phyloP scores from a whole-genome alignment of 805 yeast genomes.

The Cyberlindnera veronae region DNA sequence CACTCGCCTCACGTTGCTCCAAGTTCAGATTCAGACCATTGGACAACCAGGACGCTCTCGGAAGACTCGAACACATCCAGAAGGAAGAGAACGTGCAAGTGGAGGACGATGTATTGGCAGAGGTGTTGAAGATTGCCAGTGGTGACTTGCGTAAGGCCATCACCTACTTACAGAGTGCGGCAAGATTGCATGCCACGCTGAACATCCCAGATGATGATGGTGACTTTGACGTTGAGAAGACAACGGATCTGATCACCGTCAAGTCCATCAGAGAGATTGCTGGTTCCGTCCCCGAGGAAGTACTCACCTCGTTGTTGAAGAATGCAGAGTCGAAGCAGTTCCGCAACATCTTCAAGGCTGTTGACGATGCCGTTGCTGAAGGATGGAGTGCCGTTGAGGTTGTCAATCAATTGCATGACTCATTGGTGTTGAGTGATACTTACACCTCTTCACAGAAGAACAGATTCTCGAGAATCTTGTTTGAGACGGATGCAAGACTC shows the following conservation, averaged over 20 bases:
- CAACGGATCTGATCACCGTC: constrained; percentile 34
- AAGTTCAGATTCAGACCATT: constrained; percentile 86
- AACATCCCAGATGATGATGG: constrained; percentile 32
- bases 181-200: constrained; percentile 43
- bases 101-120: constrained; percentile 51
- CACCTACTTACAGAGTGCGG: constrained; percentile 82
- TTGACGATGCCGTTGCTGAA: constrained; percentile 51
- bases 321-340: constrained; percentile 34
- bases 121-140: constrained; percentile 65
- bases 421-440: constrained; percentile 52
- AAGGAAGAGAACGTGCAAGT: constrained; percentile 41
- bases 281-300: constrained; percentile 60
- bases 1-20: constrained; percentile 93
- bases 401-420: constrained; percentile 67
- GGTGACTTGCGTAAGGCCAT: constrained; percentile 96
- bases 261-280: constrained; percentile 63
- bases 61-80: constrained; percentile 59
- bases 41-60: constrained; percentile 66
- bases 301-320: constrained; percentile 40
- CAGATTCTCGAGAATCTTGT: constrained; percentile 57
- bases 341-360: constrained; percentile 35
- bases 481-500: constrained; percentile 70
- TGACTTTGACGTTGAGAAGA: constrained; percentile 32
- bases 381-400: constrained; percentile 83
- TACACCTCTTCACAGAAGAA: constrained; percentile 56